A percentile compares a stretch with the other conserved stretches of the same genome.
Evolutionary conservation across 2,329 filamentous ascomycete species (phyloP).

Genomic region (Trichoderma atroviride): DNA sequence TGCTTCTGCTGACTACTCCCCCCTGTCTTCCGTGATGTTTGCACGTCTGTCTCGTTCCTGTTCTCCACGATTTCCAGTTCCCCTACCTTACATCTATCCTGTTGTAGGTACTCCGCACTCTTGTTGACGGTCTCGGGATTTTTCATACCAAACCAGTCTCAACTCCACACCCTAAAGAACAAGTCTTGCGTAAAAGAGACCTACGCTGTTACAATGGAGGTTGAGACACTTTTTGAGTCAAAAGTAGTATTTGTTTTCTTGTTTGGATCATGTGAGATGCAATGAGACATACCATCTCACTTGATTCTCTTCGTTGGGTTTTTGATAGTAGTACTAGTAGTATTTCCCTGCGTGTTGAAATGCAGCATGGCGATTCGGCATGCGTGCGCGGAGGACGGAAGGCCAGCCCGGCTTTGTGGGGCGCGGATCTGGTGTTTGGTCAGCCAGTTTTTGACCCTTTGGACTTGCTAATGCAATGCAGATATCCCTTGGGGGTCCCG

Average conservation of each 20-base stretch:
- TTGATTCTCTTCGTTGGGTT: background rate
- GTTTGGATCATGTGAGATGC: background rate
- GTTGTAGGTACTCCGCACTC: background rate
- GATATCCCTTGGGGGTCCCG: background rate
- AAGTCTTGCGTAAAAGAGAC: background rate
- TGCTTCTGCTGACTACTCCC: background rate
- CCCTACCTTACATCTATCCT: background rate
- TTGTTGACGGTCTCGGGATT: slow-evolving; percentile 1
- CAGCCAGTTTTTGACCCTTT: background rate
- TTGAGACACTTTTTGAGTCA: background rate
- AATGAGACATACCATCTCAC: background rate
- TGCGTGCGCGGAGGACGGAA: slow-evolving; percentile 4
- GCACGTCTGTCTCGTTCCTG: background rate
- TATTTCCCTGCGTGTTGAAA: background rate
- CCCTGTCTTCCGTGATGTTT: background rate
- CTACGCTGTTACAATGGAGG: background rate
- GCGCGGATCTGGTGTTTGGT: background rate
- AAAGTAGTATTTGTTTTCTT: background rate
- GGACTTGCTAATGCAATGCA: slow-evolving; percentile 1
- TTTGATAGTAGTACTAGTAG: background rate
- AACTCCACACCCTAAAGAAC: background rate
- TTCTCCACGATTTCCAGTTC: background rate
- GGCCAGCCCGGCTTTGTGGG: background rate
- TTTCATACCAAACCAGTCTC: slow-evolving; percentile 20
- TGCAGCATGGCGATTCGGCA: slow-evolving; percentile 11